Evolutionary conservation across 805 yeast genomes (phyloP), one percentile per base, ranked within the genome.

Genomic region (Yamadazyma kitorensis): DNA sequence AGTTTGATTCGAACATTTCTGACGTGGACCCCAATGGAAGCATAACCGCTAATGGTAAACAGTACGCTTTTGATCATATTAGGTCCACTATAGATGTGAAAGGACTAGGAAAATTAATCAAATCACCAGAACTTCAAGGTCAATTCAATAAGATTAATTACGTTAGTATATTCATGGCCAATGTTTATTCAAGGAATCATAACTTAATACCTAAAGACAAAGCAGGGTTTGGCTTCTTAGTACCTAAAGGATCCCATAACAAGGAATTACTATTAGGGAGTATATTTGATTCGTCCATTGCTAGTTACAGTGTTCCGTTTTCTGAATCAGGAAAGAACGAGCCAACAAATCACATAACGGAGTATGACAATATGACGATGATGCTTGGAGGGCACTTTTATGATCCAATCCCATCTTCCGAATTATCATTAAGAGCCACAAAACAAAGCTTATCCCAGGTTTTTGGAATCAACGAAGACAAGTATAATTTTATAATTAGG

Each of bases 251-350:
- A 6, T 65, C 68, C 40, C 31, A 45, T 5, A 79, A 80, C 43
- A 67, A 72, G 3, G 78, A 77, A 30, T 66, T 74, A 13, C 59
- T 88, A 11, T 64, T 91, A 19, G 98, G 98, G 3, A 86, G 87
- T 5, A 87, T 93, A 13, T 91, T 82, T 59, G 98, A 91, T 56
- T 86, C 96, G 1, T 87, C 86, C 35, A 76, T 86, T 15, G 93
- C 85, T 49, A 72, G 74, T 44, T 73, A 78, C 32, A 23, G 32
- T 8, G n/a, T 37, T 9, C 32, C 39, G 21, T 43, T 54, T 14
- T 12, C n/a, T 4, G 32, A 36, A 17, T 25, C 43, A 13, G 36
- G 19, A 9, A 19, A 11, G 5, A 24, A 35, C 13, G 5, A 26
- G 13, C n/a, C 11, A 11, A 10, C 17, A 3, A 15, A 18, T 10